phyloP scores from a whole-genome alignment of 352 stramenopile genomes.

The Pythium periplocum region DNA sequence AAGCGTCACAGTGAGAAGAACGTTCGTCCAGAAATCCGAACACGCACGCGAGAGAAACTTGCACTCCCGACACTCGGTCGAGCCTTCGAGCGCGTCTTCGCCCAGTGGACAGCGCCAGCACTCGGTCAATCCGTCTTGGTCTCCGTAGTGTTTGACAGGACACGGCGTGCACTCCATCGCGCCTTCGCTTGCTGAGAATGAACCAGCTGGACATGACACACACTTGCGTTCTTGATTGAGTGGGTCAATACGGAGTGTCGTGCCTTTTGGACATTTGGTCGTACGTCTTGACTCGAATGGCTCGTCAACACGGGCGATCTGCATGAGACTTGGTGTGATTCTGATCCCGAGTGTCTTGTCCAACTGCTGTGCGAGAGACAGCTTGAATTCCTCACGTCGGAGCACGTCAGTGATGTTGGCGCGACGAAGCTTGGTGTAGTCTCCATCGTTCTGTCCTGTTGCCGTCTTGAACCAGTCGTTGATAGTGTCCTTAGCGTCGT shows the following conservation, averaged over 20 bases:
- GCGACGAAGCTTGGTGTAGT: not conserved
- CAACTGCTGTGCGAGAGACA: constrained; percentile 6
- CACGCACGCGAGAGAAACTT: constrained; percentile 47
- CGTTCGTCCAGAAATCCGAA: constrained; percentile 50
- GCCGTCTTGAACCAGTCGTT: constrained; percentile 4
- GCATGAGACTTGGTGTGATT: not conserved
- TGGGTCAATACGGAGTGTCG: not conserved
- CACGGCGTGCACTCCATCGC: constrained; percentile 31
- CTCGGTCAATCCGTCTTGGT: constrained; percentile 25
- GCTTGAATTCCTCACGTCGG: not conserved
- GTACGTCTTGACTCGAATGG: constrained; percentile 8
- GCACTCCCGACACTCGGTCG: constrained; percentile 36
- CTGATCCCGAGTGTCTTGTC: constrained; percentile 1
- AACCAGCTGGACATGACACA: constrained; percentile 29
- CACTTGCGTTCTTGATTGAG: constrained; percentile 11
- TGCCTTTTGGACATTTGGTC: constrained; percentile 14
- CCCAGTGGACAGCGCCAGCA: constrained; percentile 37
- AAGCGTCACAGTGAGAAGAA: constrained; percentile 25
- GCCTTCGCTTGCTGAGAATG: constrained; percentile 23
- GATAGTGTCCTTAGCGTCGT: constrained; percentile 2
- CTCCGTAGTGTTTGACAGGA: constrained; percentile 29
- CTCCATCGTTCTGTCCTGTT: constrained; percentile 3
- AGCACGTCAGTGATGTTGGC: constrained; percentile 11
- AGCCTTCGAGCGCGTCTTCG: constrained; percentile 25
- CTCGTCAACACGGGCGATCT: not conserved